phyloP scores from a whole-genome alignment of 305 asterid genomes.

The Ruellia speciosa region DNA sequence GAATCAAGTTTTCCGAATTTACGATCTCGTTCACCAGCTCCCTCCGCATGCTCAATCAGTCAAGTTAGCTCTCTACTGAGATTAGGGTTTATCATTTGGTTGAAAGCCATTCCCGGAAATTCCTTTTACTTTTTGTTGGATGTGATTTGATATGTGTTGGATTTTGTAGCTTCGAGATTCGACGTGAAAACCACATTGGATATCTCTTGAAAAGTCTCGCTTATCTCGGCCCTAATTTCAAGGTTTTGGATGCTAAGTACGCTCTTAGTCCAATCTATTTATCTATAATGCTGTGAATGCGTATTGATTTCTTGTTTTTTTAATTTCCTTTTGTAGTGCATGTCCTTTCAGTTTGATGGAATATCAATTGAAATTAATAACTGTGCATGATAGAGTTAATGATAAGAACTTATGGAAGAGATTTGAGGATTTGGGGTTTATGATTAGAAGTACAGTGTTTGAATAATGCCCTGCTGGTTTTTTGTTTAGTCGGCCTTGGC shows the following conservation, averaged over 20 bases:
- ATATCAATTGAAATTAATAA: conserved; percentile 13
- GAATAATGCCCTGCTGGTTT: conserved; percentile 16
- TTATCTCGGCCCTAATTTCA: conserved; percentile 52
- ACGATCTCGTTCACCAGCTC: neutral
- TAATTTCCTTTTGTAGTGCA: neutral
- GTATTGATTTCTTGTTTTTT: neutral
- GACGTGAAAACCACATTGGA: conserved; percentile 65
- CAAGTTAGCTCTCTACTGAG: conserved; percentile 37
- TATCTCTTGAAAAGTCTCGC: conserved; percentile 58
- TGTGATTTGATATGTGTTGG: conserved; percentile 12
- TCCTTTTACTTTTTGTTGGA: neutral
- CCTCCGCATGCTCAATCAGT: conserved; percentile 43
- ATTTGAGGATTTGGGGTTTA: conserved; percentile 1
- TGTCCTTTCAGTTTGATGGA: neutral
- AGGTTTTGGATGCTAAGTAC: conserved; percentile 81
- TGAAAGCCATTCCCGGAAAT: neutral
- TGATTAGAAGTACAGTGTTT: neutral
- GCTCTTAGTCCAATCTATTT: conserved; percentile 12
- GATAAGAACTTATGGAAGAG: neutral
- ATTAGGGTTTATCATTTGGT: conserved; percentile 27
- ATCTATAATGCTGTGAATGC: neutral
- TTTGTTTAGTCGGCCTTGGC: conserved; percentile 86
- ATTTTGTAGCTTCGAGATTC: conserved; percentile 62
- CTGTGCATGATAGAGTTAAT: neutral
- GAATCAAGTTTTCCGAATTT: conserved; percentile 1